A percentile compares a stretch with the other conserved stretches of the same genome.
Conservation (phyloP, 2,329 filamentous ascomycete species). For the Pestalotiopsis sp. region DNA sequence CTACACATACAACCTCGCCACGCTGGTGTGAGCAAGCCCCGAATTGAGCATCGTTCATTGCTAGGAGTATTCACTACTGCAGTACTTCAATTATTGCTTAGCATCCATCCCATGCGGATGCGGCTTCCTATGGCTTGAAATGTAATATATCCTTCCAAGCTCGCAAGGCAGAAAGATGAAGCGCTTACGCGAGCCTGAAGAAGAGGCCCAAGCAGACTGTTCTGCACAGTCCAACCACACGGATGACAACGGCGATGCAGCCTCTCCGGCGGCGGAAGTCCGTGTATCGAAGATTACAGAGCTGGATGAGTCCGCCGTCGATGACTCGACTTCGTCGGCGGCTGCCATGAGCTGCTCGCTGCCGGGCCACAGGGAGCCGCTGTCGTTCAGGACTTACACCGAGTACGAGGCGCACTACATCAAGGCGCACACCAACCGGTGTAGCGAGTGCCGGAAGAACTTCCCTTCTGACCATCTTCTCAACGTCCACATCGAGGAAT, state of each 20-base stretch:
- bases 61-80: too few species aligned
- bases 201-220: constrained; percentile 39
- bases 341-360: constrained; percentile 76
- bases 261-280: constrained; percentile 20
- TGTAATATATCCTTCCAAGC: constrained; percentile 35
- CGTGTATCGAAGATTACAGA: constrained; percentile 58
- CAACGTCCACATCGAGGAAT: constrained; percentile 84
- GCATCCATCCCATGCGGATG: not conserved
- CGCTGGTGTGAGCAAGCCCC: too few species aligned
- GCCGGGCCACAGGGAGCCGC: constrained; percentile 72
- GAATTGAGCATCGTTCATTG: too few species aligned
- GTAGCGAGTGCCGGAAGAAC: constrained; percentile 81
- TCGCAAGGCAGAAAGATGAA: constrained; percentile 49
- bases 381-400: constrained; percentile 73
- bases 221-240: constrained; percentile 15
- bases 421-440: constrained; percentile 80
- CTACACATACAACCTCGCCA: too few species aligned
- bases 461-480: constrained; percentile 85
- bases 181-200: constrained; percentile 63
- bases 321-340: constrained; percentile 28
- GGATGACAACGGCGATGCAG: constrained; percentile 11
- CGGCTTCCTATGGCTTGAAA: constrained; percentile 9
- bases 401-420: constrained; percentile 89
- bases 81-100: too few species aligned
- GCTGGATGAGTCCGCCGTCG: constrained; percentile 49